Evolutionary conservation across 768 basidiomycete species (phyloP).

Genomic region (Pleurotus eryngii): DNA sequence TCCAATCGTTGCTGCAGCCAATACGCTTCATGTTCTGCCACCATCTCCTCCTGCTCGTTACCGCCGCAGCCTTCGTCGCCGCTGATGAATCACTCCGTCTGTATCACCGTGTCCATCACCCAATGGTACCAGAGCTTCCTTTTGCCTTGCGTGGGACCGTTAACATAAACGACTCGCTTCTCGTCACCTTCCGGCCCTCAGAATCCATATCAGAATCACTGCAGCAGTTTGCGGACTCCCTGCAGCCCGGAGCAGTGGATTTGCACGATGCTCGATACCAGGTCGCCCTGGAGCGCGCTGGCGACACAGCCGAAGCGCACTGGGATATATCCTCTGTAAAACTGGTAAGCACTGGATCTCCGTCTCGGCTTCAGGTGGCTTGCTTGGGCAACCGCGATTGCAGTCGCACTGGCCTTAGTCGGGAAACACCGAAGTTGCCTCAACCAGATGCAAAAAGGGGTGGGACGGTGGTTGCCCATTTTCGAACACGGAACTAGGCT

Average conservation of each 20-base stretch:
- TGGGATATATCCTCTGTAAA: slow-evolving; percentile 64
- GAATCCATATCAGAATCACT: slow-evolving; percentile 47
- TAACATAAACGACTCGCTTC: slow-evolving; percentile 24
- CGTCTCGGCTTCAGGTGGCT: slow-evolving; percentile 9
- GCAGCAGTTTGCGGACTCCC: slow-evolving; percentile 34
- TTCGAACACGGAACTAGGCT: too few species aligned
- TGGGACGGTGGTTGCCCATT: too few species aligned
- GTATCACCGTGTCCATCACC: slow-evolving; percentile 54
- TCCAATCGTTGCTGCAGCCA: neutral
- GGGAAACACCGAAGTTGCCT: too few species aligned
- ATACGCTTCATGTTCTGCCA: slow-evolving; percentile 6
- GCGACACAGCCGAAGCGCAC: slow-evolving; percentile 36
- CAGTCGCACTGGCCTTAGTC: too few species aligned
- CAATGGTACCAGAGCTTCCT: slow-evolving; percentile 30
- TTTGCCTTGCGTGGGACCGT: slow-evolving; percentile 44
- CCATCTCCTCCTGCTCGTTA: slow-evolving; percentile 14
- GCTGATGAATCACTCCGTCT: slow-evolving; percentile 24
- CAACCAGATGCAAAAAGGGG: too few species aligned
- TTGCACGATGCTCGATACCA: slow-evolving; percentile 58
- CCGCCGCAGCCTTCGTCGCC: slow-evolving; percentile 14
- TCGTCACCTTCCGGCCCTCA: slow-evolving; percentile 35
- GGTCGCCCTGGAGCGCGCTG: slow-evolving; percentile 56
- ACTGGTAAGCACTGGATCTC: slow-evolving; percentile 38
- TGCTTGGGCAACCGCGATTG: neutral
- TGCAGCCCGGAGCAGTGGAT: slow-evolving; percentile 28